Conservation (phyloP, 495 filamentous ascomycete species). For the Trichoderma gamsii region DNA sequence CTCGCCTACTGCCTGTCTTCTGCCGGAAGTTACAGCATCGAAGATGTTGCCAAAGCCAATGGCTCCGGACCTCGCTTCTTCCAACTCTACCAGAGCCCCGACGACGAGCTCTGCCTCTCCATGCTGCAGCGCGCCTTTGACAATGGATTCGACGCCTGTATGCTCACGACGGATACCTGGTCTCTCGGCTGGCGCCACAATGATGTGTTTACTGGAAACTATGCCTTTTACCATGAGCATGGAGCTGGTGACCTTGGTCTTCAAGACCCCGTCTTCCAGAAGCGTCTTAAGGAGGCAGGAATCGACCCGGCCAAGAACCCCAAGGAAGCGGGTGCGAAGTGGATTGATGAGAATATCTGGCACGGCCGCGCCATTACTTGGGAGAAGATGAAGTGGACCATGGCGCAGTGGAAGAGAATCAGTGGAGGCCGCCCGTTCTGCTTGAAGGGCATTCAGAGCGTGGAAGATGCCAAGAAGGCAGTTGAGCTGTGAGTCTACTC, state of each 20-base stretch:
- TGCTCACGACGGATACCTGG: constrained; percentile 63
- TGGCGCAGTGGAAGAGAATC: constrained; percentile 46
- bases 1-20: constrained; percentile 49
- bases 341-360: constrained; percentile 59
- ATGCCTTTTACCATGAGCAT: constrained; percentile 53
- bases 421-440: constrained; percentile 51
- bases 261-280: constrained; percentile 52
- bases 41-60: constrained; percentile 54
- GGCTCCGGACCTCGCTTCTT: constrained; percentile 47
- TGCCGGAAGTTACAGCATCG: constrained; percentile 49
- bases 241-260: constrained; percentile 46
- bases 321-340: constrained; percentile 45
- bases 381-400: constrained; percentile 53
- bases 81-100: constrained; percentile 61
- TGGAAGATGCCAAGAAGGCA: constrained; percentile 47
- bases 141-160: constrained; percentile 51
- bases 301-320: constrained; percentile 43
- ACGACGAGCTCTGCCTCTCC: constrained; percentile 53
- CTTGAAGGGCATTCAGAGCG: constrained; percentile 53
- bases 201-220: constrained; percentile 52
- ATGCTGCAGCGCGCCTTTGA: constrained; percentile 49
- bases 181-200: constrained; percentile 60
- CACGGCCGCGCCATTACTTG: constrained; percentile 55
- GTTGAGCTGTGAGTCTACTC: constrained; percentile 33
- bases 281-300: constrained; percentile 35